A percentile compares a stretch with the other conserved stretches of the same genome.
Conservation (phyloP, 1,139 yeast species). For the Diutina pseudorugosa region DNA sequence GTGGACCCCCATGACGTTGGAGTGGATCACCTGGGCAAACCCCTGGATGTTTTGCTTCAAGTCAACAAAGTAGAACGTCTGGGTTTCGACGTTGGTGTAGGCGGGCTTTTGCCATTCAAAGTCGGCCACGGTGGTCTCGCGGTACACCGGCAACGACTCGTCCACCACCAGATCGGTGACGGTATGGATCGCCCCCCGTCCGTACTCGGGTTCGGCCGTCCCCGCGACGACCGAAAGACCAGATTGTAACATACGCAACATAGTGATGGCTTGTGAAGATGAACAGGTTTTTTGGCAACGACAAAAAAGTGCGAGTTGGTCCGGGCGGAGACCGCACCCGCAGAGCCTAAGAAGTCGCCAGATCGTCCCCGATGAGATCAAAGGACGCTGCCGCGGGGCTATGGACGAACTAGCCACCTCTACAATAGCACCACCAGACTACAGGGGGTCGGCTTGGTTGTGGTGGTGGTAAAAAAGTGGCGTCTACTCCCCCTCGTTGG, state of each 20-base stretch:
- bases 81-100: conserved; percentile 89
- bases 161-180: conserved; percentile 49
- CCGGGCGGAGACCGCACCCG: background rate
- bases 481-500: too few species aligned
- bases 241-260: conserved; percentile 38
- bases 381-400: too few species aligned
- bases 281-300: background rate
- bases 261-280: background rate
- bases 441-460: too few species aligned
- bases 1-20: conserved; percentile 79
- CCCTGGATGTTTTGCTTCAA: conserved; percentile 57
- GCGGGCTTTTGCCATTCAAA: conserved; percentile 64
- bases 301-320: background rate
- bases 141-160: conserved; percentile 27
- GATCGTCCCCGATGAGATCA: background rate
- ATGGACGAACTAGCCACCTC: too few species aligned
- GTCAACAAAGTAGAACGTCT: conserved; percentile 74
- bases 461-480: too few species aligned
- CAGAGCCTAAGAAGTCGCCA: background rate
- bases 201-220: conserved; percentile 94
- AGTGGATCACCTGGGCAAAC: conserved; percentile 89
- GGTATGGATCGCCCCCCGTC: conserved; percentile 84
- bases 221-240: conserved; percentile 92
- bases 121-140: conserved; percentile 50
- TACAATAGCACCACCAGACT: too few species aligned